Evolutionary conservation across 805 yeast species (phyloP).

Genomic region (Barnettozyma californica): DNA sequence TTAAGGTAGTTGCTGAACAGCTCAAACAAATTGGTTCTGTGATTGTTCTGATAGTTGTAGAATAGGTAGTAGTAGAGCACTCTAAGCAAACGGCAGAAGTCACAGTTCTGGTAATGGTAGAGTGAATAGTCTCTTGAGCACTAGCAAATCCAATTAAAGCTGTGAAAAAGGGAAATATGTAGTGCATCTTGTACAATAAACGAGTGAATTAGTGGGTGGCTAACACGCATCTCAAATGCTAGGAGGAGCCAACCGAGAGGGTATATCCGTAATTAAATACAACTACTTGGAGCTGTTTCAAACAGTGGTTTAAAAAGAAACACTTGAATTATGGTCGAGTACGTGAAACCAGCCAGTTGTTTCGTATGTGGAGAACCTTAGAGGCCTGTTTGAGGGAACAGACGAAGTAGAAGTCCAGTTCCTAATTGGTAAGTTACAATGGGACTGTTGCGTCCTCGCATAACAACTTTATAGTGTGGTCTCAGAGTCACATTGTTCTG

Average conservation of each 20-base stretch:
- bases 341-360: not conserved
- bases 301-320: no score
- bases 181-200: not conserved
- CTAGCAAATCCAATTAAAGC: not conserved
- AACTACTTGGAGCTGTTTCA: not conserved
- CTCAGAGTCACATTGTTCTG: conserved; percentile 1
- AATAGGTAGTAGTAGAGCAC: not conserved
- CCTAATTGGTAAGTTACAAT: not conserved
- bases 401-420: not conserved
- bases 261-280: not conserved
- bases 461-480: not conserved
- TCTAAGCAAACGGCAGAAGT: not conserved
- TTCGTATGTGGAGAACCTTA: no score
- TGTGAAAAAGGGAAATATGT: not conserved
- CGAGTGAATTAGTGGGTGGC: not conserved
- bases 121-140: not conserved
- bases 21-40: not conserved
- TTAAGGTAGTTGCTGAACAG: not conserved
- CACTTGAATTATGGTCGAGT: no score
- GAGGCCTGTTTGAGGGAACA: not conserved
- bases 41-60: not conserved
- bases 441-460: not conserved
- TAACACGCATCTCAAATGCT: no score
- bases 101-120: not conserved
- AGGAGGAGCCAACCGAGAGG: not conserved